Base-by-base conservation (phyloP, 2,329 filamentous ascomycete species). In the Alternaria brassicicola region DNA sequence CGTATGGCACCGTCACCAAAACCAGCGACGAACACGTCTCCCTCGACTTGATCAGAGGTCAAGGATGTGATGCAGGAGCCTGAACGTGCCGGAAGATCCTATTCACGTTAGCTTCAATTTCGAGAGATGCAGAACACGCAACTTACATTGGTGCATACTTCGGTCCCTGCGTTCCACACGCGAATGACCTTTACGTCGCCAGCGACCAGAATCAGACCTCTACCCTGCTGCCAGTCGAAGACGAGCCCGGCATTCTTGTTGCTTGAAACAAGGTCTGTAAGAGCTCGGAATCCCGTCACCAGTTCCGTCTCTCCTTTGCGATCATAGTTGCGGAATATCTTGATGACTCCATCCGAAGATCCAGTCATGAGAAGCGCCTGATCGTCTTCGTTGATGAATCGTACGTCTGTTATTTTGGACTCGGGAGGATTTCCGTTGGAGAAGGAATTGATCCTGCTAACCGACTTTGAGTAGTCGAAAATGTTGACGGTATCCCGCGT, bases 221-320 rank as follows among this genome's bases (percentile, higher is more conserved):
- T 92, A n/a, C 96, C 93, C 79, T 99, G 95, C 76, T 98, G 94
- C 95, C 95, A 99, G 76, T 99, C 94, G 74, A 98, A 96, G 25
- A 98, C 94, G 79, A 99, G 89, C 21, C 95, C 95, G 1, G 93
- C 93, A 76, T 97, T 96, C 71, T 93, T 90, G 70, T 94, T 97
- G 76, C 92, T 96, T 4, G 93, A 92, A 6, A 98, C 90, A 74
- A 98, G 90, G 78, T 99, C 92, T 12, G 92, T 96, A 58, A 99
- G 80, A 4, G 95, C 95, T 45, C 95, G 88, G 87, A 96, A 98
- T 17, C 92, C 87, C 0, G 94, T 93, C 3, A 96, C 93, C 28
- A 99, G 85, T 78, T 96, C 91, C 26, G 95, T 89, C 50, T 88
- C 84, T 62, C 85, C 84, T 45, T 89, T 84, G 21, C 86, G 88